Base-by-base conservation (phyloP, 1,139 yeast genomes). In the Suhomyces bokatorum region DNA sequence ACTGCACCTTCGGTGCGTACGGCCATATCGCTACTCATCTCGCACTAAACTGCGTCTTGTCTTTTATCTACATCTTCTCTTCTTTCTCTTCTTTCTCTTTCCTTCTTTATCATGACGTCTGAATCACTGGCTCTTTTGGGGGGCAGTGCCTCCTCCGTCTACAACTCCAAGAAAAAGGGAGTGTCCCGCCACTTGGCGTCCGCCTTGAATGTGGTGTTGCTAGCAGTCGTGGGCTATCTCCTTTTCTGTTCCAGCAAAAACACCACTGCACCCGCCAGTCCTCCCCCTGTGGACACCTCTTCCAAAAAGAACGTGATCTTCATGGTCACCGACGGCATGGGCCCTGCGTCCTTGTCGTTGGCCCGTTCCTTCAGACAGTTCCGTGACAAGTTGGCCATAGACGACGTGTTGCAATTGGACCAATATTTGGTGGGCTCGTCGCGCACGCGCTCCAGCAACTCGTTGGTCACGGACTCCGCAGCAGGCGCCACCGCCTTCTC, bases 251-350 rank as follows among this genome's bases (percentile, higher is more conserved):
- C 44, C 22, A 42, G 46, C 14, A 36, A 17, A n/a, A n/a, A n/a
- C n/a, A n/a, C n/a, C n/a, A 12, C 43, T 3, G 40, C 38, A 1
- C 27, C n/a, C 27, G 11, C 20, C 30, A 29, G 39, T 4, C 30
- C 29, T 4, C 48, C 51, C 28, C 16, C 30, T 4, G 43, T 52
- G 22, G 51, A 48, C 33, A 46, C 45, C 36, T 41, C 40, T 32
- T 44, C 43, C 42, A 54, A 53, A 47, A 56, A 56, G 52, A 61
- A 62, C 38, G 54, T 62, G 41, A 61, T 62, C 32, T 60, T 62
- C 52, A 58, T 62, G 65, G 66, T 62, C 43, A 57, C 66, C 16
- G 66, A 62, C 37, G 66, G 66, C 2, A 62, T 60, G 65, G 66
- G 66, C 10, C 65, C 66, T 2, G 64, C 65, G 3, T 60, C 64